A percentile compares a stretch with the other conserved stretches of the same genome.
These are phyloP conservation scores for Baorangia bicolor DNA, from an alignment of 768 basidiomycete genomes.

Conservation along the genomic window DNA sequence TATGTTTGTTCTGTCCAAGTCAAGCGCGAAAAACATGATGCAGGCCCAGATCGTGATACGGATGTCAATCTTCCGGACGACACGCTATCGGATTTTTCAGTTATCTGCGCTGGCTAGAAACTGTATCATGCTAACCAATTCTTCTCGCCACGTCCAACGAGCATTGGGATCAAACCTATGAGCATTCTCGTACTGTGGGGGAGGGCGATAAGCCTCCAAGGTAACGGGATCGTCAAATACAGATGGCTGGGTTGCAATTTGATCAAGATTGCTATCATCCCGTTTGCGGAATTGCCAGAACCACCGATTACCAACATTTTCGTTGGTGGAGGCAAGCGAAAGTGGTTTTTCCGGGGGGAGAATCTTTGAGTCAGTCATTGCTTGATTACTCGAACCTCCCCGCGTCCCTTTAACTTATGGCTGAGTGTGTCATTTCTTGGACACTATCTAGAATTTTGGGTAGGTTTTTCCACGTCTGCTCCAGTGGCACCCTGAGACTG, in stretches of 20 bases:
- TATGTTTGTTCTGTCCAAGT: slow-evolving; percentile 60
- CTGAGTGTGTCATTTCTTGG: not conserved
- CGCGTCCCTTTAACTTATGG: not conserved
- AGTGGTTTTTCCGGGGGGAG: not conserved
- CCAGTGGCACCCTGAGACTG: too few species aligned
- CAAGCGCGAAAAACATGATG: slow-evolving; percentile 66
- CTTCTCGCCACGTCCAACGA: slow-evolving; percentile 72
- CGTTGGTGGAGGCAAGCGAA: not conserved
- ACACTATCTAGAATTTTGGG: too few species aligned
- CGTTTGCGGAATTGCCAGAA: slow-evolving; percentile 23
- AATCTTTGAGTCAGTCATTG: not conserved
- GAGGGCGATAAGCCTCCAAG: slow-evolving; percentile 53
- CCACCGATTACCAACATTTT: too few species aligned
- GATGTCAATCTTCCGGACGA: slow-evolving; percentile 61
- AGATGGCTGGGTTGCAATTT: slow-evolving; percentile 58
- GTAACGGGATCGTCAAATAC: slow-evolving; percentile 59
- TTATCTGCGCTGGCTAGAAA: not conserved
- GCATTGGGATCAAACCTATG: slow-evolving; percentile 65
- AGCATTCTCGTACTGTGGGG: slow-evolving; percentile 55
- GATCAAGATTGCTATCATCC: slow-evolving; percentile 41
- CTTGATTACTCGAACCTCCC: not conserved
- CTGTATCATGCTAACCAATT: slow-evolving; percentile 39
- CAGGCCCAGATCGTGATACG: slow-evolving; percentile 61
- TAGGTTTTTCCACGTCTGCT: not conserved
- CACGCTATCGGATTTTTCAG: slow-evolving; percentile 29